These are phyloP conservation scores for Fagus sylvatica DNA, from an alignment of 306 rosid genomes.

Conservation along the genomic window DNA sequence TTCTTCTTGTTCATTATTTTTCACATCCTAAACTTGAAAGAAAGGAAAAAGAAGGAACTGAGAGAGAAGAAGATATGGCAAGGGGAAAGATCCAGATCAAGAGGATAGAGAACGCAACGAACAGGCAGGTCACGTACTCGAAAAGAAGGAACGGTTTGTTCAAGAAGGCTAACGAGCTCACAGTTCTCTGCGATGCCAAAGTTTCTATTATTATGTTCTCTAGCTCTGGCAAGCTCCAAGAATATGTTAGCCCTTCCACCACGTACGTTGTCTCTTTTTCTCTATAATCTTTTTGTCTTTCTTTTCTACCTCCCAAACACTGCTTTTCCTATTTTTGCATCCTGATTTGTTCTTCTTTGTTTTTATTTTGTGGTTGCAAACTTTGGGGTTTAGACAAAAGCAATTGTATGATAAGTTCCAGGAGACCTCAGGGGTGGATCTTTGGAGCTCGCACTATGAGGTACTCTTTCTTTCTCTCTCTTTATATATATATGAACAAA, in stretches of 20 bases:
- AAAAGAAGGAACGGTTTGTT: slow-evolving; percentile 80
- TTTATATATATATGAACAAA: too few species aligned
- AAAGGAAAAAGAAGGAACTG: neutral
- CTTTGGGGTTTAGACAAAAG: slow-evolving; percentile 51
- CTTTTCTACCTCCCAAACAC: neutral
- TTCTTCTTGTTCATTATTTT: neutral
- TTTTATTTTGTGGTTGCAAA: neutral
- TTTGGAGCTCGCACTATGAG: slow-evolving; percentile 83
- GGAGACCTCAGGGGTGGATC: slow-evolving; percentile 50
- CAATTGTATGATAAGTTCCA: slow-evolving; percentile 73
- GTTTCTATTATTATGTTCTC: slow-evolving; percentile 76
- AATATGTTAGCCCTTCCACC: slow-evolving; percentile 62
- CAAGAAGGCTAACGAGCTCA: slow-evolving; percentile 90
- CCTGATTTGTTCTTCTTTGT: neutral
- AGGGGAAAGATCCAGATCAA: slow-evolving; percentile 97
- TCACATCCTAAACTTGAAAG: neutral
- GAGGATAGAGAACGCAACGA: slow-evolving; percentile 80
- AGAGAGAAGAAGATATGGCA: slow-evolving; percentile 45
- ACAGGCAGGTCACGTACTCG: slow-evolving; percentile 83
- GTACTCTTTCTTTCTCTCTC: slow-evolving; percentile 21
- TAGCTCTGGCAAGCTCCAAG: slow-evolving; percentile 66
- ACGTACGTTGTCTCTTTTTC: slow-evolving; percentile 35
- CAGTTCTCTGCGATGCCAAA: slow-evolving; percentile 85
- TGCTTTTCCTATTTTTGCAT: neutral
- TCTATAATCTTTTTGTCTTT: neutral